These are phyloP conservation scores for Chamaenerion angustifolium DNA, from an alignment of 345 rosid genomes.

Conservation along the genomic window DNA sequence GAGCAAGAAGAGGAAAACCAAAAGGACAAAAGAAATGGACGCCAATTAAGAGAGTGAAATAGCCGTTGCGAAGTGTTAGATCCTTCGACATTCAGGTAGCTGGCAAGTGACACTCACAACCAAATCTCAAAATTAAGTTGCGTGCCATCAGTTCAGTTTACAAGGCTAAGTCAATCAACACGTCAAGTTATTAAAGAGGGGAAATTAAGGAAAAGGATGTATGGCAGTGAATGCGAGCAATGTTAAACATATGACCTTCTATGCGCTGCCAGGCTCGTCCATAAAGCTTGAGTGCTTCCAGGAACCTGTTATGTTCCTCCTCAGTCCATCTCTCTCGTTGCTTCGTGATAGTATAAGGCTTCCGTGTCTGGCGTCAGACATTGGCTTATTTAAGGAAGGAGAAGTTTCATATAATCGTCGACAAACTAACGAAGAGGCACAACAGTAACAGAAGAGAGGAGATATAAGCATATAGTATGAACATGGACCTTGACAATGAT, in stretches of 20 bases:
- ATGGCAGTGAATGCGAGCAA: background rate
- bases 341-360: slow-evolving; percentile 5
- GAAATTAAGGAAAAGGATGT: too few relatives aligned
- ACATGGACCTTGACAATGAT: slow-evolving; percentile 50
- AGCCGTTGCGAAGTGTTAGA: slow-evolving; percentile 3
- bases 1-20: slow-evolving; percentile 15
- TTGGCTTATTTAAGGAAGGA: slow-evolving; percentile 1
- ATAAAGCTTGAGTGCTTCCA: slow-evolving; percentile 9
- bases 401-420: background rate
- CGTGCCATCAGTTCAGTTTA: too few relatives aligned
- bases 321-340: slow-evolving; percentile 9
- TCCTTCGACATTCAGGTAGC: background rate
- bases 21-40: slow-evolving; percentile 17
- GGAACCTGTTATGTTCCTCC: slow-evolving; percentile 8
- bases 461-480: background rate
- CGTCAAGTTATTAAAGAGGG: background rate
- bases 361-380: slow-evolving; percentile 10
- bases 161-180: too few relatives aligned
- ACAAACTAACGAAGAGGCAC: background rate
- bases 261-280: slow-evolving; percentile 7
- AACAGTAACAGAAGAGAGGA: background rate
- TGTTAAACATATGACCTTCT: slow-evolving; percentile 5
- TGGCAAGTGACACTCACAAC: too few relatives aligned
- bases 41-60: slow-evolving; percentile 28
- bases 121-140: too few relatives aligned